Base-by-base conservation (phyloP, 2,329 filamentous ascomycete genomes). In the Xylaria sp. region DNA sequence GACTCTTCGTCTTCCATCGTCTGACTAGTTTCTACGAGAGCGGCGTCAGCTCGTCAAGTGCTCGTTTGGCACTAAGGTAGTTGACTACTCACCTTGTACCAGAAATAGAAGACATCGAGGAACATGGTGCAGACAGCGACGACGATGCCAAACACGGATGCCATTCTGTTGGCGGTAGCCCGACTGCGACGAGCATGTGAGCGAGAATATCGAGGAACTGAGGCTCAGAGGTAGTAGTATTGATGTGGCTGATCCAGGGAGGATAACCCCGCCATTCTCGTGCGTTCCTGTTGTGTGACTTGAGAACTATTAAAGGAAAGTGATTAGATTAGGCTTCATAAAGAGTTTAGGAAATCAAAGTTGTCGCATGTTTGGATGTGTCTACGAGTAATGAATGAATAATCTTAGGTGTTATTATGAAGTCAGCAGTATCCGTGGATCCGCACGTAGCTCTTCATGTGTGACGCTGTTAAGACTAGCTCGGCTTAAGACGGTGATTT, bases 1-100 rank as follows among this genome's bases (percentile, higher is more conserved):
- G 86, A 59, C 87, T 91, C 79, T 88, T 91, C 71, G 86, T 86
- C 65, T 82, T 87, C 83, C 90, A 91, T 89, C 92, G 93, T 64
- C 83, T 83, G 70, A 88, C 82, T 60, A 93, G 81, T 83, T 89
- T 91, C 92, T 95, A 12, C 39, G 41, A 57, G 15, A 28, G 48
- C 28, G 39, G 13, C 15, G 69, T 75, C 48, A 75, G 75, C 56
- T 41, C 25, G 15, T 48, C 41, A 23, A 15, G 20, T 15, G 5
- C 18, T 8, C 15, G 20, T 23, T 18, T 28, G 52, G 56, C n/a
- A 51, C 31, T 18, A 23, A 23, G 46, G 46, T n/a, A 33, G 51
- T 18, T 4, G 18, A n/a, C 46, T 18, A 33, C 70, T 57, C 69
- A 91, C 90, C 78, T 84, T 82, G 78, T 85, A 84, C 89, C 89